phyloP scores from a whole-genome alignment of 2,329 filamentous ascomycete genomes.

The Botrytis porri region DNA sequence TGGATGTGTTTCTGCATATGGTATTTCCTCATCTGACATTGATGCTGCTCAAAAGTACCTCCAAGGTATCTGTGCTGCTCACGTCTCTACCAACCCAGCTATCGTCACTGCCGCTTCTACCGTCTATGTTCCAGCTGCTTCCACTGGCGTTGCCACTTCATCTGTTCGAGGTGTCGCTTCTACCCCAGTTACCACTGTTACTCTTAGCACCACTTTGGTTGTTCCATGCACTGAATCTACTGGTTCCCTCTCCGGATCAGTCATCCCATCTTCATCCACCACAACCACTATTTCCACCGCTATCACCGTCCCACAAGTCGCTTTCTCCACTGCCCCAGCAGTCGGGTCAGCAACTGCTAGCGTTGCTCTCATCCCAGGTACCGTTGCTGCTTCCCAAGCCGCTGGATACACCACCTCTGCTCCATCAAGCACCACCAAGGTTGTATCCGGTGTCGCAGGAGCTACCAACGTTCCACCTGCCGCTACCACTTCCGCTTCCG shows the following conservation, averaged over 20 bases:
- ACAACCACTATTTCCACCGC: conserved; percentile 47
- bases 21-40: conserved; percentile 62
- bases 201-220: conserved; percentile 50
- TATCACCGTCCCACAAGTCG: conserved; percentile 52
- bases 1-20: conserved; percentile 76
- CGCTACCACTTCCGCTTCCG: conserved; percentile 37
- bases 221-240: conserved; percentile 47
- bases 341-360: conserved; percentile 21
- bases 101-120: conserved; percentile 74
- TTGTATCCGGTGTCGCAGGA: conserved; percentile 14
- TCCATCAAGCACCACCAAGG: conserved; percentile 16
- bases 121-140: conserved; percentile 53
- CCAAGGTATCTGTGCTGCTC: conserved; percentile 82
- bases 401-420: conserved; percentile 28
- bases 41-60: conserved; percentile 75
- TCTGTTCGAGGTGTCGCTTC: conserved; percentile 33
- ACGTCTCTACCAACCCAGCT: conserved; percentile 74
- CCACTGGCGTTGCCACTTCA: conserved; percentile 24
- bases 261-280: conserved; percentile 51
- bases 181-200: conserved; percentile 48
- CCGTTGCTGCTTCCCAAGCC: conserved; percentile 25
- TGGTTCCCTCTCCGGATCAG: conserved; percentile 40
- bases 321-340: conserved; percentile 40
- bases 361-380: conserved; percentile 42
- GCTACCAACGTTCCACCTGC: conserved; percentile 31